Conservation (phyloP, 768 basidiomycete genomes). For the Gymnopilus dilepis region DNA sequence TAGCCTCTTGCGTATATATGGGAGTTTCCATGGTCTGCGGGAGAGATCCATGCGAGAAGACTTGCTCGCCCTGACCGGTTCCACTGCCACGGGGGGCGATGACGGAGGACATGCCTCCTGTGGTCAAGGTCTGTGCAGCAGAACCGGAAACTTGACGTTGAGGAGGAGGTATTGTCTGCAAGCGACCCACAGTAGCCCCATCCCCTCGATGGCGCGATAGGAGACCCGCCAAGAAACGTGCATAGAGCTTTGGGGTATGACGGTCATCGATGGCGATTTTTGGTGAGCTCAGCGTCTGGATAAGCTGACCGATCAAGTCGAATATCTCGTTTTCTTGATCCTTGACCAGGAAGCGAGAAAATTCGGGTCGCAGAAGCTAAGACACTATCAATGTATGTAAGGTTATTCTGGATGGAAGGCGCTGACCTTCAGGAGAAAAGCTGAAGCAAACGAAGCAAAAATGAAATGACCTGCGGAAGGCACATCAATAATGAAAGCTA, state of each 20-base stretch:
- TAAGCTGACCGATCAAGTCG: slow-evolving; percentile 71
- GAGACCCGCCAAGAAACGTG: slow-evolving; percentile 78
- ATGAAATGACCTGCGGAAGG: slow-evolving; percentile 65
- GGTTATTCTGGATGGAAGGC: neutral
- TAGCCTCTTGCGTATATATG: slow-evolving; percentile 53
- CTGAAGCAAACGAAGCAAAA: slow-evolving; percentile 81
- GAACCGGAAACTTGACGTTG: slow-evolving; percentile 32
- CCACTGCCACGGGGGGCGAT: slow-evolving; percentile 30
- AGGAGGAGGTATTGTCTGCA: slow-evolving; percentile 55
- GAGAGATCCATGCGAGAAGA: neutral
- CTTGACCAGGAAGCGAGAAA: slow-evolving; percentile 62
- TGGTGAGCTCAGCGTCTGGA: slow-evolving; percentile 71
- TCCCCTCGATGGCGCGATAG: slow-evolving; percentile 73
- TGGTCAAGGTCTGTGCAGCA: slow-evolving; percentile 8
- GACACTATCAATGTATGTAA: neutral
- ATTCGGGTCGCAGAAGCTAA: slow-evolving; percentile 76
- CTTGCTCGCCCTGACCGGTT: slow-evolving; percentile 6
- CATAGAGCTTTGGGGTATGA: slow-evolving; percentile 81
- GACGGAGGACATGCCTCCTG: slow-evolving; percentile 34
- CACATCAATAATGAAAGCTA: neutral
- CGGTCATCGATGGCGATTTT: slow-evolving; percentile 82
- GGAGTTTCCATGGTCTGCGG: slow-evolving; percentile 36
- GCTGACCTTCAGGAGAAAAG: slow-evolving; percentile 77
- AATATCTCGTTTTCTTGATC: slow-evolving; percentile 75
- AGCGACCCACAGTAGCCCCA: slow-evolving; percentile 60